Evolutionary conservation across 495 filamentous ascomycete genomes (phyloP).

Genomic region (Paragyromitra xinjiangensis): DNA sequence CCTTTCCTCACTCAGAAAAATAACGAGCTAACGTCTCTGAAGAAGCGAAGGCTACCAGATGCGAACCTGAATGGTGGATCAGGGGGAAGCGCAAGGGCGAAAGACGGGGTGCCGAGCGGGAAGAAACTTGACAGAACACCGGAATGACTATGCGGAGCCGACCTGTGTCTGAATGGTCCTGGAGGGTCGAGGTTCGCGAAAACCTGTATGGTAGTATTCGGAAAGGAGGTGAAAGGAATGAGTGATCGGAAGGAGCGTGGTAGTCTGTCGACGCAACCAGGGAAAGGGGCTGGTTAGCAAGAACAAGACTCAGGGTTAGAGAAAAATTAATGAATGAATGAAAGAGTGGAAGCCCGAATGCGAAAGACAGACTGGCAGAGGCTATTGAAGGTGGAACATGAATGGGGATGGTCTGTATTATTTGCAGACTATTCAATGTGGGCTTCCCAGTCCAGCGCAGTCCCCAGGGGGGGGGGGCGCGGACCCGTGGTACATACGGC

Average conservation of each 20-base stretch:
- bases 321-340: conserved; percentile 54
- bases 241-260: conserved; percentile 58
- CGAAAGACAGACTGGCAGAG: conserved; percentile 54
- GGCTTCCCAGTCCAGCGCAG: conserved; percentile 47
- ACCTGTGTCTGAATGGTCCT: conserved; percentile 56
- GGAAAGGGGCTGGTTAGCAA: conserved; percentile 55
- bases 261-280: conserved; percentile 55
- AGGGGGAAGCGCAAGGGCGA: conserved; percentile 54
- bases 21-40: conserved; percentile 59
- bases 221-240: conserved; percentile 58
- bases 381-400: conserved; percentile 52
- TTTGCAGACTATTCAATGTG: conserved; percentile 53
- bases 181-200: conserved; percentile 57
- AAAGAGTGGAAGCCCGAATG: conserved; percentile 54
- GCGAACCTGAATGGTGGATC: conserved; percentile 50
- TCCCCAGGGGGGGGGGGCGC: conserved; percentile 33
- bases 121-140: conserved; percentile 54
- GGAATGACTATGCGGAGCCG: conserved; percentile 57
- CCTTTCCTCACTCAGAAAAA: conserved; percentile 58
- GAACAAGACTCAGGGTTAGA: conserved; percentile 42
- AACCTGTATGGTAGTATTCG: conserved; percentile 52
- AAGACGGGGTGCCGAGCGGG: conserved; percentile 54
- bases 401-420: conserved; percentile 54
- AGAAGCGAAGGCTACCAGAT: conserved; percentile 51
- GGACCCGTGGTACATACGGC: conserved; percentile 50